Percentiles rank a stretch among this genome's conserved stretches.
These are phyloP conservation scores for Tirmania nivea DNA, from an alignment of 495 filamentous ascomycete genomes.

Conservation along the genomic window DNA sequence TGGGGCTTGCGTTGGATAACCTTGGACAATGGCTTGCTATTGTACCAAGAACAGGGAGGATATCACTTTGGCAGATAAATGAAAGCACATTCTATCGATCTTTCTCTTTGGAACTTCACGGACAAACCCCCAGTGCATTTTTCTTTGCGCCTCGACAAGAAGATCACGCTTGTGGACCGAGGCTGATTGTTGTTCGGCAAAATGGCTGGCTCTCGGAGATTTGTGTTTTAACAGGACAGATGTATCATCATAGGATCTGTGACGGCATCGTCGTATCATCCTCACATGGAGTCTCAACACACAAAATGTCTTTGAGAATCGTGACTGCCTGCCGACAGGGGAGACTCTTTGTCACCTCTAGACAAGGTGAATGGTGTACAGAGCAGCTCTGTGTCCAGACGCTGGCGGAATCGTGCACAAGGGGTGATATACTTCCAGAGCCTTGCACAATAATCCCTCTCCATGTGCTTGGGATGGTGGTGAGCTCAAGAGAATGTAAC, in stretches of 20 bases:
- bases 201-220: constrained; percentile 37
- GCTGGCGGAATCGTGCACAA: constrained; percentile 5
- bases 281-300: constrained; percentile 19
- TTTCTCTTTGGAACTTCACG: constrained; percentile 28
- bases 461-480: constrained; percentile 17
- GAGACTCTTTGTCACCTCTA: constrained; percentile 17
- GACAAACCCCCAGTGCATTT: constrained; percentile 33
- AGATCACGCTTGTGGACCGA: constrained; percentile 10
- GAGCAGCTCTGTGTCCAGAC: constrained; percentile 8
- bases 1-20: constrained; percentile 36
- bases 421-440: not conserved
- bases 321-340: constrained; percentile 16
- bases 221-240: constrained; percentile 10
- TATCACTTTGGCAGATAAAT: constrained; percentile 37
- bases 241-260: constrained; percentile 10
- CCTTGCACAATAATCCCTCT: constrained; percentile 13
- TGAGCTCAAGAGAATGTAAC: constrained; percentile 16
- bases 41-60: constrained; percentile 30
- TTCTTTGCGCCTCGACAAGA: constrained; percentile 27
- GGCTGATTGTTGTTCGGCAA: constrained; percentile 32
- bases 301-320: constrained; percentile 15
- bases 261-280: constrained; percentile 12
- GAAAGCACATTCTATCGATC: constrained; percentile 28
- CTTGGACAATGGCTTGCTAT: constrained; percentile 39
- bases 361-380: constrained; percentile 15